Base-by-base conservation (phyloP, 441 rosid genomes). In the Brassica balearica region DNA sequence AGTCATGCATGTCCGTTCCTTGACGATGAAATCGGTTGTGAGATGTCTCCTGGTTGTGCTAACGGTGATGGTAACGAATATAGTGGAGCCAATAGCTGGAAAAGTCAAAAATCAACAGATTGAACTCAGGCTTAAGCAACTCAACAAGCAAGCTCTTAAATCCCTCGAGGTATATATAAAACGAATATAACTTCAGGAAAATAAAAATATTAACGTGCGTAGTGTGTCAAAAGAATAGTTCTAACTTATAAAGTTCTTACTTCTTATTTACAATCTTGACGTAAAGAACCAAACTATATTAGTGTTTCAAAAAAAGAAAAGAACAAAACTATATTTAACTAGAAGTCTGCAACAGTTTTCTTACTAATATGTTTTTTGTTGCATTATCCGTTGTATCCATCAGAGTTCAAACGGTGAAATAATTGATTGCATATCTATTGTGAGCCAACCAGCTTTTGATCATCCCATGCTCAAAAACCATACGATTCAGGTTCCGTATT, bases 391-490 rank as follows among this genome's bases (percentile, higher is more conserved):
- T 59, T 59, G 32, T 32, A 32, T 29, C 15, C 1, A 64, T 64
- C 46, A 64, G 46, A 64, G 46, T 64, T 59, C 34, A 23, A 3
- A 19, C 3, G 68, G 68, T 14, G 68, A 64, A 32, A 32, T 32
- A 64, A 29, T 32, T 29, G 68, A 64, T 32, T 64, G 68, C 22
- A 32, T 64, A 29, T 14, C 46, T 32, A 64, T 64, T 8, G 22
- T 12, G 10, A 32, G 32, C 5, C 68, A 64, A 64, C 68, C 46
- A 32, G 68, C 68, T 64, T 64, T 64, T 64, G 68, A 64, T 64
- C 68, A 64, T 32, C 68, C 22, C 41, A n/a, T 64, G 68, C 68
- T 64, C 46, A 14, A 29, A 64, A 64, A 64, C 68, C 68, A 64
- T 32, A 64, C 68, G 12, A 64, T 64, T 64, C 68, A 64, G 68